Conservation (phyloP, 371 early-diverging fungal species). For the Mortierella sp. region DNA sequence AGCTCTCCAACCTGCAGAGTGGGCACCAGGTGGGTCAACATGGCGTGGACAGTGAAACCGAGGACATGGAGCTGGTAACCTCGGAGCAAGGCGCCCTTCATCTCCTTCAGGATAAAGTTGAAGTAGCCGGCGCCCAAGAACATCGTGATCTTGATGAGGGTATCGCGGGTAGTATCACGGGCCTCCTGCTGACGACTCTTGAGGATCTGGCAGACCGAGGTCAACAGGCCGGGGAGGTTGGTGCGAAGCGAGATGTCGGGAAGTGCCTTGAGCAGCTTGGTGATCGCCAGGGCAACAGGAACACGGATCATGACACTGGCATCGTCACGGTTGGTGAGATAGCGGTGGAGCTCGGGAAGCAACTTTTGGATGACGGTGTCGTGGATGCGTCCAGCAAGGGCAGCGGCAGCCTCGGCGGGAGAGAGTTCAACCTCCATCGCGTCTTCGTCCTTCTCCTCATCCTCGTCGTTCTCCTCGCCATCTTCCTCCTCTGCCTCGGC, state of each 20-base stretch:
- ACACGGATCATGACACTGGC: slow-evolving; percentile 83
- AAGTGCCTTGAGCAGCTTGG: slow-evolving; percentile 82
- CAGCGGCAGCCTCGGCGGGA: slow-evolving; percentile 39
- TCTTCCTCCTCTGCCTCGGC: slow-evolving; percentile 51
- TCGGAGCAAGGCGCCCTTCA: slow-evolving; percentile 80
- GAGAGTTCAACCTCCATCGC: slow-evolving; percentile 47
- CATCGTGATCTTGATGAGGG: slow-evolving; percentile 85
- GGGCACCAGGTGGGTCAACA: slow-evolving; percentile 78
- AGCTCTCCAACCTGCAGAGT: slow-evolving; percentile 77
- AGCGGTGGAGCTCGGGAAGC: slow-evolving; percentile 83
- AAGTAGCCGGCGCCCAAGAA: slow-evolving; percentile 90
- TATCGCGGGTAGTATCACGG: slow-evolving; percentile 89
- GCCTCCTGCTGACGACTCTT: slow-evolving; percentile 86
- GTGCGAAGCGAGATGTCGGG: slow-evolving; percentile 80
- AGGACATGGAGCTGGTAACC: slow-evolving; percentile 96
- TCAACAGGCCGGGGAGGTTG: slow-evolving; percentile 89
- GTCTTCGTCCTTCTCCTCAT: slow-evolving; percentile 37
- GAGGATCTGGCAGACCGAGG: slow-evolving; percentile 88
- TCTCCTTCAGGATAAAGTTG: slow-evolving; percentile 88
- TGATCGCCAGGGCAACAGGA: slow-evolving; percentile 90
- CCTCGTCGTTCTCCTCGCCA: slow-evolving; percentile 59
- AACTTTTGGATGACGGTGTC: slow-evolving; percentile 76
- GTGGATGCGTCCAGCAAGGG: slow-evolving; percentile 72
- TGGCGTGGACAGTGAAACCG: slow-evolving; percentile 87
- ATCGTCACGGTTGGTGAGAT: slow-evolving; percentile 78